These are phyloP conservation scores for Tetrapisispora namnaoensis DNA, from an alignment of 805 yeast genomes.

Conservation along the genomic window DNA sequence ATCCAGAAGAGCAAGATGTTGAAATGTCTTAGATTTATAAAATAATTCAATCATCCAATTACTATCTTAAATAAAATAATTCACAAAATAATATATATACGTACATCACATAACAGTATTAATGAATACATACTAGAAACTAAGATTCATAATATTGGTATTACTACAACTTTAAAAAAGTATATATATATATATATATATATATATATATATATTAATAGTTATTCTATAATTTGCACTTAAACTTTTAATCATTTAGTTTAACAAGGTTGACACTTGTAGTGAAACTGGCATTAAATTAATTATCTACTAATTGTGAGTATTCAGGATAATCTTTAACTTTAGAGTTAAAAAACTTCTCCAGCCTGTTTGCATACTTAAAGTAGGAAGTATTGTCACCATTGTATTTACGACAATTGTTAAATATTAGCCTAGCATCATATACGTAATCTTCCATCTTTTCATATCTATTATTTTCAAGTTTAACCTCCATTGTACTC, in stretches of 20 bases:
- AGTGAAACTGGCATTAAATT: constrained; percentile 2
- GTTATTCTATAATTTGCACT: not conserved
- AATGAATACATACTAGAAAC: not conserved
- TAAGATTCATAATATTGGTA: not conserved
- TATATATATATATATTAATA: not conserved
- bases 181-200: too few relatives aligned
- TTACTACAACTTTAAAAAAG: not conserved
- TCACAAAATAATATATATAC: constrained; percentile 3
- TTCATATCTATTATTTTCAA: constrained; percentile 86
- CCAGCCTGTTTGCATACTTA: constrained; percentile 89
- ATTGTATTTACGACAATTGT: constrained; percentile 87
- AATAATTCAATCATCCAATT: not conserved
- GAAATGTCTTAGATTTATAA: constrained; percentile 21
- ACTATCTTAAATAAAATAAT: constrained; percentile 2
- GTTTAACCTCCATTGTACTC: constrained; percentile 86
- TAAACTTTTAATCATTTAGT: not conserved
- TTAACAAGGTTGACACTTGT: not conserved
- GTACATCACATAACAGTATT: not conserved
- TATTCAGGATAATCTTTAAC: constrained; percentile 89
- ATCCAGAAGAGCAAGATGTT: constrained; percentile 25
- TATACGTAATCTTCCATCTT: constrained; percentile 85
- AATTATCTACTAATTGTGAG: constrained; percentile 60
- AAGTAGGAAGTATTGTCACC: constrained; percentile 91
- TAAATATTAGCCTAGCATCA: constrained; percentile 77
- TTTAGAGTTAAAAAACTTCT: constrained; percentile 74